These are phyloP conservation scores for Danielozyma ontarioensis DNA, from an alignment of 805 yeast species.

Conservation along the genomic window DNA sequence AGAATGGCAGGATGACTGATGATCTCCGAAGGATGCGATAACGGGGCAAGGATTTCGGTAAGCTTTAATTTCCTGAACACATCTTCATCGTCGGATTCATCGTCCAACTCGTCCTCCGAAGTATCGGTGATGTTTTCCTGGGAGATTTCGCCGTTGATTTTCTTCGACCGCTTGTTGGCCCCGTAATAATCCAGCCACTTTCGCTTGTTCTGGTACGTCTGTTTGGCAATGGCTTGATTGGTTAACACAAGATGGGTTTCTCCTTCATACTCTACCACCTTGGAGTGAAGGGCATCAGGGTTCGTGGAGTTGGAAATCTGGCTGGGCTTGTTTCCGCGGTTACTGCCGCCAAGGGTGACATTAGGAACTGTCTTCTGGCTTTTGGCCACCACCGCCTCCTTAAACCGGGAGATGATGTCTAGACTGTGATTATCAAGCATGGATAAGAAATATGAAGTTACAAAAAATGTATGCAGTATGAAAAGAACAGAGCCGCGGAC, in stretches of 20 bases:
- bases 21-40: conserved; percentile 75
- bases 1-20: conserved; percentile 65
- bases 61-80: conserved; percentile 27
- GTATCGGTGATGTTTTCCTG: conserved; percentile 1
- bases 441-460: no score
- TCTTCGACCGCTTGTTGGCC: not conserved
- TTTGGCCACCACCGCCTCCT: conserved; percentile 27
- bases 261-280: conserved; percentile 37
- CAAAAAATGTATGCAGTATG: no score
- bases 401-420: conserved; percentile 34
- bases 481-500: no score
- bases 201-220: conserved; percentile 25
- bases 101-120: not conserved
- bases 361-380: conserved; percentile 3
- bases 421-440: conserved; percentile 37
- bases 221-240: conserved; percentile 28
- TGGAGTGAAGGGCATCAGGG: conserved; percentile 16
- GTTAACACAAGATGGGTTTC: conserved; percentile 29
- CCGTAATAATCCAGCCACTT: conserved; percentile 30
- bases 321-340: conserved; percentile 30
- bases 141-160: not conserved
- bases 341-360: conserved; percentile 11
- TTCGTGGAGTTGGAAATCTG: conserved; percentile 10
- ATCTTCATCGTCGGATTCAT: conserved; percentile 15
- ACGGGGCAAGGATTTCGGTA: conserved; percentile 62